A percentile compares a stretch with the other conserved stretches of the same genome.
Evolutionary conservation across 208 protist species (phyloP).

Genomic region (Cochliopodium minus): DNA sequence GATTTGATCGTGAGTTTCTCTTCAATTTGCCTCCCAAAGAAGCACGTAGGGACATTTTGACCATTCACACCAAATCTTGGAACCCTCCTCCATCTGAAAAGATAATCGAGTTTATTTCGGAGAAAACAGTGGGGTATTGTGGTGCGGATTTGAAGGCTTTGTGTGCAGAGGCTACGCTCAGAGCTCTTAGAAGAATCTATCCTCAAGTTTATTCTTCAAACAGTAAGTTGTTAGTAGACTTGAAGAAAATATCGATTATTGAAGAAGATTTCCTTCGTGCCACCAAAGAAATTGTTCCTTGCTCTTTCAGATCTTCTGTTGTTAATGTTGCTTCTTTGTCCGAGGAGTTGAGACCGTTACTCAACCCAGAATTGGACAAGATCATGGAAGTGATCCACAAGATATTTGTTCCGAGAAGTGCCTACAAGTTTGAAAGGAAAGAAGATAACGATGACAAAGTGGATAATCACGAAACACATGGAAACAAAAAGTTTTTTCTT

Average conservation of each 20-base stretch:
- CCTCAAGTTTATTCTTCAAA: conserved; percentile 5
- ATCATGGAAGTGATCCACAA: too few relatives aligned
- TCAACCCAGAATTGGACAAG: too few relatives aligned
- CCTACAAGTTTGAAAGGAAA: too few relatives aligned
- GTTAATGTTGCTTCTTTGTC: background rate
- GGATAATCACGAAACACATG: background rate
- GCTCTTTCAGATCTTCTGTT: background rate
- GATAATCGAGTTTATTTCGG: conserved; percentile 15
- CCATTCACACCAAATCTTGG: conserved; percentile 33
- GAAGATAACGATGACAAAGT: background rate
- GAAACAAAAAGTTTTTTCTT: background rate
- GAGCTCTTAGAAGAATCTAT: background rate
- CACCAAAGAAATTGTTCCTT: background rate
- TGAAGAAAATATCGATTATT: background rate
- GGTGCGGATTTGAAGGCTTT: conserved; percentile 44
- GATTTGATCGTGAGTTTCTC: conserved; percentile 54
- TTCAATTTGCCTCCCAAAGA: conserved; percentile 32
- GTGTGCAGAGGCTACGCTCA: conserved; percentile 34
- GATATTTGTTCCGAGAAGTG: too few relatives aligned
- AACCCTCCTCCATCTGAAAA: conserved; percentile 12
- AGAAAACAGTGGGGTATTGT: conserved; percentile 29
- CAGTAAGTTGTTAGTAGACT: background rate
- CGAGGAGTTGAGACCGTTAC: background rate
- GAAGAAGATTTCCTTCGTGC: conserved; percentile 1
- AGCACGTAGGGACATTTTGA: conserved; percentile 20